phyloP scores from a whole-genome alignment of 495 filamentous ascomycete genomes.

The Podospora fimiseda region DNA sequence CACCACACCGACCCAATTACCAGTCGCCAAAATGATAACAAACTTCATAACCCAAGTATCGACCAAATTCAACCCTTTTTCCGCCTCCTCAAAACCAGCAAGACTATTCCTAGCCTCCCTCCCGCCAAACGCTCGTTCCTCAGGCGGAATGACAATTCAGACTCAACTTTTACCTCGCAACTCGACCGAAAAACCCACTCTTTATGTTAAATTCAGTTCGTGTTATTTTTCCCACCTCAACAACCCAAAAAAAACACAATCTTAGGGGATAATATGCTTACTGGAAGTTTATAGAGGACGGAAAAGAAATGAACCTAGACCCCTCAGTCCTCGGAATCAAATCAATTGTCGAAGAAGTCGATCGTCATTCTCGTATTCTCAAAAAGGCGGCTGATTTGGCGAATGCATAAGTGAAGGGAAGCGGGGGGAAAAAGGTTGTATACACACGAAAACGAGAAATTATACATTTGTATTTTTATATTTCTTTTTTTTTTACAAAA shows the following conservation, averaged over 20 bases:
- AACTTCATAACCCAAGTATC: slow-evolving; percentile 76
- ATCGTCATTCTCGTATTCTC: slow-evolving; percentile 76
- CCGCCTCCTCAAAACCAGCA: slow-evolving; percentile 63
- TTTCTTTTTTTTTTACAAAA: slow-evolving; percentile 1
- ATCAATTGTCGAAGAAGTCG: slow-evolving; percentile 80
- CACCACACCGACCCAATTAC: slow-evolving; percentile 2
- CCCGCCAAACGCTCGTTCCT: slow-evolving; percentile 67
- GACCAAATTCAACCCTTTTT: slow-evolving; percentile 90
- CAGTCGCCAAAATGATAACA: slow-evolving; percentile 81
- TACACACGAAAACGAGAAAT: not conserved
- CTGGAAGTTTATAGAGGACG: slow-evolving; percentile 55
- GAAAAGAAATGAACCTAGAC: slow-evolving; percentile 67
- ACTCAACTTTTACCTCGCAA: slow-evolving; percentile 67
- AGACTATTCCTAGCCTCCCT: slow-evolving; percentile 81
- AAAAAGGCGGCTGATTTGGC: slow-evolving; percentile 76
- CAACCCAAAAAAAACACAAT: not conserved
- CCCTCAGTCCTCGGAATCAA: slow-evolving; percentile 74
- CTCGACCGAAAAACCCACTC: slow-evolving; percentile 52
- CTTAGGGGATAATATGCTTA: slow-evolving; percentile 10
- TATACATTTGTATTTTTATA: slow-evolving; percentile 4
- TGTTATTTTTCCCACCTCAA: slow-evolving; percentile 10
- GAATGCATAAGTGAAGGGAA: slow-evolving; percentile 34
- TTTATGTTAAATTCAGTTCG: slow-evolving; percentile 79
- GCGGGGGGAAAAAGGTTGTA: not conserved
- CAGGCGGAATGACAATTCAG: slow-evolving; percentile 67